Percentiles rank a stretch among this genome's conserved stretches.
Evolutionary conservation across 345 rosid species (phyloP).

Genomic region (Bretschneidera sinensis): DNA sequence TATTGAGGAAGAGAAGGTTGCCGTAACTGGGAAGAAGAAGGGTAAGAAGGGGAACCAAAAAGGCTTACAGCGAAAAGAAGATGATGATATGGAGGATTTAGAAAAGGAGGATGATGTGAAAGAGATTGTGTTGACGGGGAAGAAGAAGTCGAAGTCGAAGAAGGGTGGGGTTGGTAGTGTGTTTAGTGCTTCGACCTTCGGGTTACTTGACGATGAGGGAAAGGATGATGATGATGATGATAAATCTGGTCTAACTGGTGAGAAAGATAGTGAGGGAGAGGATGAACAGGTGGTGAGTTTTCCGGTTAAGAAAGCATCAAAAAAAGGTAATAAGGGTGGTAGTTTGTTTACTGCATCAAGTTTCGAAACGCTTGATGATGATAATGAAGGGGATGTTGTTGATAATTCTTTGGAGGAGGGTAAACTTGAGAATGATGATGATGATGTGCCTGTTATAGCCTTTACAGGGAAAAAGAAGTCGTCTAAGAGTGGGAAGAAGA

Average conservation of each 20-base stretch:
- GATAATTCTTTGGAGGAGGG: constrained; percentile 22
- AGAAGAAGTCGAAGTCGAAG: constrained; percentile 51
- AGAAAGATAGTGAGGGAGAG: constrained; percentile 29
- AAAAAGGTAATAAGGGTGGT: constrained; percentile 37
- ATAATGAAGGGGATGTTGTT: constrained; percentile 30
- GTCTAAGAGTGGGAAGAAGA: no score
- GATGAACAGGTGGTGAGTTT: constrained; percentile 34
- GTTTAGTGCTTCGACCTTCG: constrained; percentile 40
- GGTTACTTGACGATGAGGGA: constrained; percentile 35
- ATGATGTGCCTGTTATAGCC: constrained; percentile 31
- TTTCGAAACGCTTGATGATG: constrained; percentile 43
- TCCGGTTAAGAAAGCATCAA: constrained; percentile 41
- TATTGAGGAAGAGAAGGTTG: constrained; percentile 37
- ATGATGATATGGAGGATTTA: constrained; percentile 24
- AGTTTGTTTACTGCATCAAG: constrained; percentile 38
- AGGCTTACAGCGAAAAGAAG: constrained; percentile 23
- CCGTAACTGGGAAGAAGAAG: constrained; percentile 53
- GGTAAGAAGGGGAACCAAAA: constrained; percentile 54
- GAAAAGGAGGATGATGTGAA: constrained; percentile 35
- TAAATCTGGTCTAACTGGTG: constrained; percentile 18
- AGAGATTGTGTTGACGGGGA: constrained; percentile 35
- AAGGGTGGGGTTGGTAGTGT: constrained; percentile 27
- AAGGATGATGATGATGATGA: constrained; percentile 29
- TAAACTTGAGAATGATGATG: constrained; percentile 27
- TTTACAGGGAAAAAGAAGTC: constrained; percentile 50